Percentiles rank a stretch among this genome's conserved stretches.
Evolutionary conservation across 1,139 yeast genomes (phyloP).

Genomic region (Pneumocystis wakefieldiae): DNA sequence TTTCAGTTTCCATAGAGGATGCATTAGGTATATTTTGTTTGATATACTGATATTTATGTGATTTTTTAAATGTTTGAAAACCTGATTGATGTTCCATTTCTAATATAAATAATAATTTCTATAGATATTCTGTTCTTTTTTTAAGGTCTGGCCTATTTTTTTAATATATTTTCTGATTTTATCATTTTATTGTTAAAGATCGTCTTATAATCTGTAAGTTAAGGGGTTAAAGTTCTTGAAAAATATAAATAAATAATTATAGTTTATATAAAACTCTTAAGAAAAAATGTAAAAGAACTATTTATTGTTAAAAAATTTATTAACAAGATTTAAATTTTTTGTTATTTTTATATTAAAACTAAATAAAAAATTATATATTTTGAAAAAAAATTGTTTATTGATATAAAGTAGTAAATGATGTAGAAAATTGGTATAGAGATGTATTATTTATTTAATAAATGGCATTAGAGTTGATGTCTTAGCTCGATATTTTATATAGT

Average conservation of each 20-base stretch:
- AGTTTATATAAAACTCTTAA: not conserved
- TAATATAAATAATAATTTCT: not conserved
- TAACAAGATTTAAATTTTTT: no score
- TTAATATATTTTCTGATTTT: not conserved
- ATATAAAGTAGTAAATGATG: not conserved
- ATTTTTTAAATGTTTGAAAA: not conserved
- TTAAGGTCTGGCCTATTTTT: not conserved
- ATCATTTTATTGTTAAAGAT: not conserved
- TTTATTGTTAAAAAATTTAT: no score
- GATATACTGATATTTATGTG: not conserved
- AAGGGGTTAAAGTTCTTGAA: not conserved
- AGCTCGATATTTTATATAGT: constrained; percentile 41
- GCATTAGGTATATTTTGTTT: not conserved
- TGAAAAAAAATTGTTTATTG: no score
- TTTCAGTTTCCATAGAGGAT: not conserved
- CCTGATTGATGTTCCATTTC: not conserved
- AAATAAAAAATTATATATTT: no score
- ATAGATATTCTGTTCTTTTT: not conserved
- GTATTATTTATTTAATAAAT: constrained; percentile 25
- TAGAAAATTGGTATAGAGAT: not conserved
- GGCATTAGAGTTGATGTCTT: constrained; percentile 50
- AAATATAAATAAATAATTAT: not conserved
- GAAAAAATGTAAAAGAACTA: no score
- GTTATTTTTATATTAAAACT: no score
- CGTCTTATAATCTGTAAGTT: not conserved